phyloP scores from a whole-genome alignment of 2,329 filamentous ascomycete species.

The Plenodomus tracheiphilus region DNA sequence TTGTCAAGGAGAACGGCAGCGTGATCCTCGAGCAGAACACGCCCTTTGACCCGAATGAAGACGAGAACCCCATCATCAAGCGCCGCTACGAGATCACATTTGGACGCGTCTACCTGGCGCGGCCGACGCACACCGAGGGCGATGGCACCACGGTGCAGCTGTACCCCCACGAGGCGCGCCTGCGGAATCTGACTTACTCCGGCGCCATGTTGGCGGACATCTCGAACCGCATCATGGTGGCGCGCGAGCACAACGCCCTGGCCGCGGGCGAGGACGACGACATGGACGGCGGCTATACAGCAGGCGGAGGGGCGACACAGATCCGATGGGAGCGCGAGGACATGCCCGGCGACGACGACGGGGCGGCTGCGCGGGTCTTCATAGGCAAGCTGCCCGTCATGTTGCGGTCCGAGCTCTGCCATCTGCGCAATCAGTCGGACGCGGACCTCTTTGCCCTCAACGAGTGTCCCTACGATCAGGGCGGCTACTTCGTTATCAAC shows the following conservation, averaged over 20 bases:
- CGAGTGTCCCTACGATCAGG: conserved; percentile 97
- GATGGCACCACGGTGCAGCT: conserved; percentile 86
- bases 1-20: conserved; percentile 88
- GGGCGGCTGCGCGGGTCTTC: conserved; percentile 75
- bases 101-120: conserved; percentile 83
- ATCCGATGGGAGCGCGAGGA: conserved; percentile 56
- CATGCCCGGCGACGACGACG: conserved; percentile 43
- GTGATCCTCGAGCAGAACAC: conserved; percentile 94
- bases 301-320: conserved; percentile 34
- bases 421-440: conserved; percentile 80
- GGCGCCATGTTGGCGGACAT: conserved; percentile 90
- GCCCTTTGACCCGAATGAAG: conserved; percentile 71
- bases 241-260: conserved; percentile 72
- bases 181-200: conserved; percentile 94
- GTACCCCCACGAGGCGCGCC: conserved; percentile 89
- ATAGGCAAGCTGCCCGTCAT: conserved; percentile 97
- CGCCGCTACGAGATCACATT: conserved; percentile 96
- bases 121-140: conserved; percentile 88
- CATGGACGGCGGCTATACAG: conserved; percentile 41
- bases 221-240: conserved; percentile 80
- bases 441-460: conserved; percentile 88
- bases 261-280: conserved; percentile 68
- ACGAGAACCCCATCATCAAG: conserved; percentile 73
- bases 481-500: conserved; percentile 99
- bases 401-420: conserved; percentile 96